A percentile compares a stretch with the other conserved stretches of the same genome.
phyloP scores from a whole-genome alignment of 257 asterid genomes.

The Phtheirospermum japonicum region DNA sequence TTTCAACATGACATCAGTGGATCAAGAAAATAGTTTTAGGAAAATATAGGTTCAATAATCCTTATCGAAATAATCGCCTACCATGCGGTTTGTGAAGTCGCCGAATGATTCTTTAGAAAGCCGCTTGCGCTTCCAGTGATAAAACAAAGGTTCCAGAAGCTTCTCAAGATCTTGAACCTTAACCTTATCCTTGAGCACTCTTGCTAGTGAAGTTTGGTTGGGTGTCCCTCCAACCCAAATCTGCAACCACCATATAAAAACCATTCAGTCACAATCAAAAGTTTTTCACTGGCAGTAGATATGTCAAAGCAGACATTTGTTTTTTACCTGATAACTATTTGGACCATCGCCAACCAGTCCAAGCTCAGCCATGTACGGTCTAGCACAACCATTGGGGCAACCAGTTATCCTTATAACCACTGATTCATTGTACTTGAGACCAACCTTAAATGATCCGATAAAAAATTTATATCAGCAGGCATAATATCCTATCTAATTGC shows the following conservation, averaged over 20 bases:
- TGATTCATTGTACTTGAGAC: constrained; percentile 82
- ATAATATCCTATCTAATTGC: no score
- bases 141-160: constrained; percentile 88
- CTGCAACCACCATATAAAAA: constrained; percentile 32
- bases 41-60: no score
- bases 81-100: constrained; percentile 82
- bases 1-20: no score
- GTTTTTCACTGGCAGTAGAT: constrained; percentile 3
- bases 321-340: constrained; percentile 83
- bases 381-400: constrained; percentile 98
- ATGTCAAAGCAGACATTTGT: background rate
- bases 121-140: constrained; percentile 83
- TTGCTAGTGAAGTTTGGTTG: constrained; percentile 77
- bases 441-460: constrained; percentile 57
- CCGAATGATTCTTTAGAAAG: constrained; percentile 81
- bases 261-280: constrained; percentile 5
- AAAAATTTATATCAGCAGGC: constrained; percentile 13
- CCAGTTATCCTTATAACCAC: constrained; percentile 90
- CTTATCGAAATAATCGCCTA: no score
- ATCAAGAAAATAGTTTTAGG: no score
- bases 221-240: constrained; percentile 97
- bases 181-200: constrained; percentile 74
- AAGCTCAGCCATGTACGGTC: constrained; percentile 99
- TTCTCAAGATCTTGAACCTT: constrained; percentile 89
- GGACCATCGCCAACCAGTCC: constrained; percentile 98